Base-by-base conservation (phyloP, 2,329 filamentous ascomycete genomes). In the Emmonsia crescens region DNA sequence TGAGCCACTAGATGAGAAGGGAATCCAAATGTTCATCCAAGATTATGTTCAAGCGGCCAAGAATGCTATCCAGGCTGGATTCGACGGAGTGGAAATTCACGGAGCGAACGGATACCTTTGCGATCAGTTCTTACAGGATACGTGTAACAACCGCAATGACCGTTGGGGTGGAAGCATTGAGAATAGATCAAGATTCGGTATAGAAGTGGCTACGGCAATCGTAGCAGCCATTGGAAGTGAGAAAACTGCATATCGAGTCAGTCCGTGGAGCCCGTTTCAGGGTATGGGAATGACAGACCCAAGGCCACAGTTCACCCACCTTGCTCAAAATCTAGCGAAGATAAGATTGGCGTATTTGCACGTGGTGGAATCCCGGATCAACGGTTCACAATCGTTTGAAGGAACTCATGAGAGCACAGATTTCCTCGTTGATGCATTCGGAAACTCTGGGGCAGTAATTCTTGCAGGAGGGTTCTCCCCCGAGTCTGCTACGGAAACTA, bases 261-360 rank as follows among this genome's bases (percentile, higher is more conserved):
- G 76, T n/a, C 75, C 67, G n/a, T 83, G 60, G 62, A 71, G 68
- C 58, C 65, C 65, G 1, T 76, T 75, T 67, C 72, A 76, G 66
- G 74, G 65, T 8, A 76, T 89, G 85, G 74, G 75, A 38, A 87
- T 88, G 83, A 65, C 71, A 0, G 78, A 89, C 52, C 85, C 85
- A 0, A 68, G 83, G 9, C 82, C 85, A 0, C 85, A 89, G 64
- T 89, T 88, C 68, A 75, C 74, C 0, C 77, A 89, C 66, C 69
- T 88, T 8, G 77, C 84, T 49, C 67, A 73, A 38, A 77, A 80
- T 49, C 73, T 85, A 12, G 80, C 78, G 60, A 71, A 75, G 31
- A 70, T 85, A 1, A 77, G 80, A 1, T 73, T 89, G 16, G 80
- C 84, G 0, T 89, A 85, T 68, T 69, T 87, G 1, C 85, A 88